Evolutionary conservation across 228 moss, liverwort and hornwort genomes (phyloP).

Genomic region (Sphagnum fallax): DNA sequence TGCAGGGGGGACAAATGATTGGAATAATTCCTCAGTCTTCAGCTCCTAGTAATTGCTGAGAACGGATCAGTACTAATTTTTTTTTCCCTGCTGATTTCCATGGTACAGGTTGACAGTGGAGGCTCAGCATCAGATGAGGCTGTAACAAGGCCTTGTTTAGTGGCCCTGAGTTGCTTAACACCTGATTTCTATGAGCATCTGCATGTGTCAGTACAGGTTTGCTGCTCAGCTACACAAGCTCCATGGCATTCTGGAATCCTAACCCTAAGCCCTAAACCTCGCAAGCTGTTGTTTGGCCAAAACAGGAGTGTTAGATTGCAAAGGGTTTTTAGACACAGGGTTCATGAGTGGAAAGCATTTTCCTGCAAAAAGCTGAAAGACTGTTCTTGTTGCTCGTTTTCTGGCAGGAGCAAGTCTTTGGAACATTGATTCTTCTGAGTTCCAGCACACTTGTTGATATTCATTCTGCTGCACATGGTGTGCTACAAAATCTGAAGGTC

Average conservation of each 20-base stretch:
- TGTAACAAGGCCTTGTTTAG: constrained; percentile 65
- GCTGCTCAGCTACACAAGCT: background rate
- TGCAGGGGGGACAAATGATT: too few species aligned
- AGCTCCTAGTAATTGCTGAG: too few species aligned
- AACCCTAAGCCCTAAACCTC: too few species aligned
- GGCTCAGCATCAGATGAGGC: constrained; percentile 66
- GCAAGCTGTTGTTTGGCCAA: too few species aligned
- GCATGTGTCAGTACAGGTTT: constrained; percentile 47
- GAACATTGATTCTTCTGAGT: constrained; percentile 48
- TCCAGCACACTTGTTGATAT: constrained; percentile 36
- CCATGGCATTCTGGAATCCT: too few species aligned
- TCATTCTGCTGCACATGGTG: constrained; percentile 47
- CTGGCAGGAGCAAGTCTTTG: constrained; percentile 60
- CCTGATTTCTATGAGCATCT: constrained; percentile 54
- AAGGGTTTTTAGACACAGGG: too few species aligned
- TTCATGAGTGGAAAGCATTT: too few species aligned
- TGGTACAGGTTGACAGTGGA: constrained; percentile 48
- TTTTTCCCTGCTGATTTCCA: background rate
- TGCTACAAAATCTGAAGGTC: constrained; percentile 47
- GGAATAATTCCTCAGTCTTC: too few species aligned
- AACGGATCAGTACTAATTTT: too few species aligned
- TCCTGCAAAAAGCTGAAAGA: background rate
- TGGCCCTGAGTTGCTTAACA: constrained; percentile 67
- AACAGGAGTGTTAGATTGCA: too few species aligned
- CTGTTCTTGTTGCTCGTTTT: background rate